Evolutionary conservation across 1,284 basidiomycete species (phyloP), one percentile per base, ranked within the genome.

Genomic region (Nidula niveotomentosa): DNA sequence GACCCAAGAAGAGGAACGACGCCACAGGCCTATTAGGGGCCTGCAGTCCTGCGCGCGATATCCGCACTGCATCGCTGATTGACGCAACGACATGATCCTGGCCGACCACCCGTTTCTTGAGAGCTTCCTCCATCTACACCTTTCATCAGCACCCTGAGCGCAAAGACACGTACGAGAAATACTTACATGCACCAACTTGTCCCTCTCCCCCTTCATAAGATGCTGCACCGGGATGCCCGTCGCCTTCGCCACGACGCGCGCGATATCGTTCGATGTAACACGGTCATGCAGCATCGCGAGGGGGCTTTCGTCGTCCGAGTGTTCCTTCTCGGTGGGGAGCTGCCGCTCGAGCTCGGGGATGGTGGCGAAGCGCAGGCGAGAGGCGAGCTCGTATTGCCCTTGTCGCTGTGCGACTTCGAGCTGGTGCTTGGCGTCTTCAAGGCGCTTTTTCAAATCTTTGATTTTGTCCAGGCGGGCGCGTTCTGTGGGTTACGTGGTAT

Each of bases 201-300:
- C 93, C 56, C 90, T 77, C 70, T 97, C 95, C 12, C 94, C 94
- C 67, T 93, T 91, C 60, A 97, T 72, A 53, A 98, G 73, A 62
- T 90, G 94, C 67, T 91, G 84, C 1, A 96, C 93, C 0, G 96
- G 95, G 43, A 98, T 95, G 12, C 95, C 95, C 0, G 95, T 97
- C 1, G 90, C 81, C 67, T 88, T 90, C n/a, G 91, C 91, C 5
- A 94, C 88, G 15, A 97, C 95, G 5, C 90, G 76, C 0, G 95
- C 87, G 55, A 97, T 94, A 68, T 96, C 94, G 64, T 88, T 88
- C 17, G 86, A 88, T 3, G 92, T 96, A 7, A 98, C 93, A 48
- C 93, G 79, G 61, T 96, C 94, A 60, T 93, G 86, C 36, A 96
- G 74, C 79, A 92, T 88, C 45, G 84, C 75, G 37, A 86, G 68